Evolutionary conservation across 2,329 filamentous ascomycete species (phyloP).

Genomic region (Scorias spongiosa): DNA sequence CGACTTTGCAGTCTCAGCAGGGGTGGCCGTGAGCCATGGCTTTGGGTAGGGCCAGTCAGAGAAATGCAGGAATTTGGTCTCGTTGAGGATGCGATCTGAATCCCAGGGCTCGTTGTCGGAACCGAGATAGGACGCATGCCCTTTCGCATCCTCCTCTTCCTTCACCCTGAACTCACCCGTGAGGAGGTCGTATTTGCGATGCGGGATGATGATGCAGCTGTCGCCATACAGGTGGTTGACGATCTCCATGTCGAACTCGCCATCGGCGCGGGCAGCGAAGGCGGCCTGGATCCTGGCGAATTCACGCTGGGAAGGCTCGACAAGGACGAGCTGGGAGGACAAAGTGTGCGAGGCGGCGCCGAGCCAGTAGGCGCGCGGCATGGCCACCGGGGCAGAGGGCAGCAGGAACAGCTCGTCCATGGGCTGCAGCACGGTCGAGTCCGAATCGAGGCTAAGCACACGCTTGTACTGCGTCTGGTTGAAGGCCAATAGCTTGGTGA

Average conservation of each 20-base stretch:
- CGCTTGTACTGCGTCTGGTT: constrained; percentile 47
- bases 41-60: constrained; percentile 59
- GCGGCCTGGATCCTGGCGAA: constrained; percentile 24
- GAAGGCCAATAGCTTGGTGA: constrained; percentile 53
- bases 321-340: constrained; percentile 45
- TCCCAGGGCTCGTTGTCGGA: constrained; percentile 43
- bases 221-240: constrained; percentile 47
- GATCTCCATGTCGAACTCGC: constrained; percentile 52
- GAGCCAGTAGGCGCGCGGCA: constrained; percentile 57
- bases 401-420: constrained; percentile 58
- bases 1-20: constrained; percentile 21
- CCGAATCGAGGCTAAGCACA: constrained; percentile 44
- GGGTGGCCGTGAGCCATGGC: constrained; percentile 37
- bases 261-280: constrained; percentile 13
- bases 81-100: constrained; percentile 37
- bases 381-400: constrained; percentile 43
- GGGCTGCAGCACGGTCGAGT: constrained; percentile 41
- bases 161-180: constrained; percentile 46
- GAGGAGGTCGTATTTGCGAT: constrained; percentile 45
- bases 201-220: constrained; percentile 46
- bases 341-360: constrained; percentile 41
- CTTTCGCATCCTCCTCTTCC: constrained; percentile 12
- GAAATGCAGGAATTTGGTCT: constrained; percentile 55
- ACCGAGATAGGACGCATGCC: constrained; percentile 38
- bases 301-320: constrained; percentile 42